Evolutionary conservation across 192 early-diverging fungal species (phyloP), one percentile per base, ranked within the genome.

Genomic region (Entrophospora sp.): DNA sequence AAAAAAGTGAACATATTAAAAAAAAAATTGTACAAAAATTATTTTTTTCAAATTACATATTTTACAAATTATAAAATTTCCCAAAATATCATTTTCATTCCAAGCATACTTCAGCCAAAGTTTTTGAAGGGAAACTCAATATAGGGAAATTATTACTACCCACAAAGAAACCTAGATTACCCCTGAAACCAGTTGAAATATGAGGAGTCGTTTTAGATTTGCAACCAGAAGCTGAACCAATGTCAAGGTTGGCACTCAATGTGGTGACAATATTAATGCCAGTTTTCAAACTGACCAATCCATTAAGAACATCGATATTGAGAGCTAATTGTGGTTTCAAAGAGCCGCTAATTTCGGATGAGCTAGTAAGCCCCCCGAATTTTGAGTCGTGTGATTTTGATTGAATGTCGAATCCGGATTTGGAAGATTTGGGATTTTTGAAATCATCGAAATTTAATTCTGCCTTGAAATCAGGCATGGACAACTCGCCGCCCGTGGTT

Each of bases 121-220:
- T 38, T 25, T 20, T 4, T 14, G 32, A 2, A 16, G 61, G 61
- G 20, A 63, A 48, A 8, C 18, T 8, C 16, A 63, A 14, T 12
- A 46, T 30, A 32, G 61, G 61, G 18, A 46, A 10, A 12, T 31
- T 14, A 31, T 16, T 20, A 18, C 4, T 34, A 18, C 22, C 16
- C 22, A 63, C 43, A 48, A 63, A 63, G 43, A 63, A 46, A 18
- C 61, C 61, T 20, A 63, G 8, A 63, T 46, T 20, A 20, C 61
- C 61, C 8, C 4, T 1, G 9, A 63, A 1, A 2, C 13, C 32
- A 46, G 20, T 63, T 5, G 27, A 13, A 8, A 63, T 5, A 20
- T 48, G 24, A 32, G 31, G n/a, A 28, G 44, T 25, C 18, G 10
- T 30, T 9, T 24, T 5, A 4, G 6, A 13, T 18, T 31, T 34